A percentile compares a stretch with the other conserved stretches of the same genome.
These are phyloP conservation scores for Coelastrella sp. DNA, from an alignment of 139 green algal genomes.

Conservation along the genomic window DNA sequence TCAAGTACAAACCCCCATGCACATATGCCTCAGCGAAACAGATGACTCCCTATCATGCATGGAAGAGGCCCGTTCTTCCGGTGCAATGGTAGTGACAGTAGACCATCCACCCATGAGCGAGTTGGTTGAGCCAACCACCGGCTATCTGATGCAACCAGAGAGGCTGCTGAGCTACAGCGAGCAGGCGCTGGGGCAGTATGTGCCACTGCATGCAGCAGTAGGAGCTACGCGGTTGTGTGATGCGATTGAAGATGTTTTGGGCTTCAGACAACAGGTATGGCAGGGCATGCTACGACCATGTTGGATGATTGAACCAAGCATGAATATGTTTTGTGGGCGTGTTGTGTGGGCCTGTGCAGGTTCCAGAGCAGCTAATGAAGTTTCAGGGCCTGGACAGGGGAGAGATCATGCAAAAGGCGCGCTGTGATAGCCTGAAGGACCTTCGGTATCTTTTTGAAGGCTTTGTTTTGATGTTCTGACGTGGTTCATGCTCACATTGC, in stretches of 20 bases:
- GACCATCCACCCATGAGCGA: conserved; percentile 42
- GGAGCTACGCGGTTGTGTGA: not conserved
- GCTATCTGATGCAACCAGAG: not conserved
- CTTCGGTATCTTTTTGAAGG: too few relatives aligned
- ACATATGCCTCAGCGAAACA: conserved; percentile 26
- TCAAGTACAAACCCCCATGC: not conserved
- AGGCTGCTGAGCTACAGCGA: not conserved
- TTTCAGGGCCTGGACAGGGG: too few relatives aligned
- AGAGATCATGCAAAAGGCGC: too few relatives aligned
- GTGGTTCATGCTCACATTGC: too few relatives aligned
- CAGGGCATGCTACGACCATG: too few relatives aligned
- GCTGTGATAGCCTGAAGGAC: too few relatives aligned
- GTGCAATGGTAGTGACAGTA: not conserved
- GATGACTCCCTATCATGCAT: conserved; percentile 33
- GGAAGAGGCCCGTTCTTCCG: conserved; percentile 30
- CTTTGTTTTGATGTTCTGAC: too few relatives aligned
- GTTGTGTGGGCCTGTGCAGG: too few relatives aligned
- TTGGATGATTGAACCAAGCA: too few relatives aligned
- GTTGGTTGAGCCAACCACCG: not conserved
- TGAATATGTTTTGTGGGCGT: too few relatives aligned
- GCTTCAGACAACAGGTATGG: not conserved
- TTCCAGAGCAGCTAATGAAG: too few relatives aligned
- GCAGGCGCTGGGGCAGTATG: conserved; percentile 3
- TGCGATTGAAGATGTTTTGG: conserved; percentile 9
- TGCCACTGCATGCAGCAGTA: not conserved